Evolutionary conservation across 306 rosid species (phyloP), one percentile per base, ranked within the genome.

Genomic region (Castanopsis chinensis): DNA sequence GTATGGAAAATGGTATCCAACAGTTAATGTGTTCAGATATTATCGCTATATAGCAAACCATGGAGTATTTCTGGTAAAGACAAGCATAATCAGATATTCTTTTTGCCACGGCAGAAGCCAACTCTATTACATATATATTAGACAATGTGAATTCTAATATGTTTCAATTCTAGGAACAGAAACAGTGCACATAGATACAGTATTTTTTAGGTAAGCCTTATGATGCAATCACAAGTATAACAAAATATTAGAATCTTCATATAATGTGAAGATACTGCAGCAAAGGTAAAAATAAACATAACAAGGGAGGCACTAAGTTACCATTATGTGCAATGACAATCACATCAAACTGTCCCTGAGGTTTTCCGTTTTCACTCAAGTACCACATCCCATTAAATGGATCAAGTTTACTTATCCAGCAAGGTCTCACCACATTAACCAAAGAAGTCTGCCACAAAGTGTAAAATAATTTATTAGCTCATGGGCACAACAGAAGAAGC

Each of bases 351-450:
- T 81, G 85, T 77, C 99, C 97, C 74, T 85, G n/a, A 56, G 97
- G 97, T 74, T 88, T 91, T 72, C 90, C 97, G 68, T 92, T 94
- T 86, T 94, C 97, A 80, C 97, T 92, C 84, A 94, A 84, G 86
- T 94, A 88, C 99, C 99, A 94, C 89, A 85, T 90, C 82, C 99
- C 99, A 72, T 92, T 94, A 80, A 90, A 94, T 15, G 95, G 99
- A 88, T 92, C 97, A 52, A 94, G 76, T 81, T 94, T 90, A 80
- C 97, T 94, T 56, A 91, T 88, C 97, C 97, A 94, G 89, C 97
- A 83, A 0, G 97, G 95, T 70, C 99, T 89, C 81, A 79, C 87
- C 83, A 94, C 93, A 80, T 81, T 83, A 81, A 91, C 89, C 92
- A 83, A n/a, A 75, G 61, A 9, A 77, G 90, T 73, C 99, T 94